Conservation (phyloP, 345 rosid genomes). For the Leavenworthia alabamica region DNA sequence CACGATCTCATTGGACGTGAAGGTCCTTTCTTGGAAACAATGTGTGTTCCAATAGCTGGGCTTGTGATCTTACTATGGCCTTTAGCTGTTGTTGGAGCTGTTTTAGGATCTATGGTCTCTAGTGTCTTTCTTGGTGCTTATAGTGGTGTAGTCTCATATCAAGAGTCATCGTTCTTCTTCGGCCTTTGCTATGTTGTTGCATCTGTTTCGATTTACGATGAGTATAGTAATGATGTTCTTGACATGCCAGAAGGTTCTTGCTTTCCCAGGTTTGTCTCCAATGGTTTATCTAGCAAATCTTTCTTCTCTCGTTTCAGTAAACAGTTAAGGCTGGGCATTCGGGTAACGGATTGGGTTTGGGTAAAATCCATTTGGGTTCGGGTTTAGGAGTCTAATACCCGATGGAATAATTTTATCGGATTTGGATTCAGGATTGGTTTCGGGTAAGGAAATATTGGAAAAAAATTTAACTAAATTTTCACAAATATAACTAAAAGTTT, state of each 20-base stretch:
- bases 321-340: no score
- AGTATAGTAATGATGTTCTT: slow-evolving; percentile 86
- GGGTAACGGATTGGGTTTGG: no score
- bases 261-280: slow-evolving; percentile 51
- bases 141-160: slow-evolving; percentile 72
- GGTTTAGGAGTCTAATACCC: no score
- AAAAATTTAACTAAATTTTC: no score
- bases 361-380: no score
- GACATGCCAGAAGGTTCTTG: slow-evolving; percentile 96
- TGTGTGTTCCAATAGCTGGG: slow-evolving; percentile 97
- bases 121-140: slow-evolving; percentile 85
- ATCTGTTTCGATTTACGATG: slow-evolving; percentile 80
- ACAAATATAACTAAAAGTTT: no score
- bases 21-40: slow-evolving; percentile 96
- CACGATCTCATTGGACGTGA: slow-evolving; percentile 96
- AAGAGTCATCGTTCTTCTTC: slow-evolving; percentile 85
- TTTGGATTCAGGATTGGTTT: no score
- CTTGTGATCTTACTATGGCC: slow-evolving; percentile 97
- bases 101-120: slow-evolving; percentile 64
- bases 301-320: no score
- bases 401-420: no score
- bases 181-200: slow-evolving; percentile 84
- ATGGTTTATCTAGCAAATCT: background rate
- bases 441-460: no score
- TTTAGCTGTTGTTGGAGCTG: slow-evolving; percentile 81